Base-by-base conservation (phyloP, 179 eudicot genomes). In the Patellifolia procumbens region DNA sequence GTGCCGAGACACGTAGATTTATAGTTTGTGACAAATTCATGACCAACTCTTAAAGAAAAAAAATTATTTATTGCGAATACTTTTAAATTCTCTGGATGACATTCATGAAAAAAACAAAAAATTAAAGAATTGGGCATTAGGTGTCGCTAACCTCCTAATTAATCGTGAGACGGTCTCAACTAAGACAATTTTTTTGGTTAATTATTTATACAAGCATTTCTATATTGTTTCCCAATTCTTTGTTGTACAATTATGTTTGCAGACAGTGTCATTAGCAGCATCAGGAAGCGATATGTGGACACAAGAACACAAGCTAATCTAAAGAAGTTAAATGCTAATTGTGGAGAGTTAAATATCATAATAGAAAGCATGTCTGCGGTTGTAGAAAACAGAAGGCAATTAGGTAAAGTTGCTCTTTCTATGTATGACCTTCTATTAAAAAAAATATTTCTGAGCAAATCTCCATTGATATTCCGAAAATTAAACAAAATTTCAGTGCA, bases 241-340 rank as follows among this genome's bases (percentile, higher is more conserved):
- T 29, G 3, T 2, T 39, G 15, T 35, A 13, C 4, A 6, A 0
- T 4, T 0, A 5, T 48, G 10, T 31, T n/a, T 34, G 76, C 83
- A 88, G 91, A 81, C 62, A 49, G 84, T 68, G 83, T 83, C 7
- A 88, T 88, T 56, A 83, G 70, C 34, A 81, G 53, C 71, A 56
- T 85, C 24, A 74, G 80, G 79, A 85, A 82, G 80, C 84, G 82
- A 69, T 86, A 86, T 42, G 34, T 76, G 10, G 91, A 88, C 81
- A 81, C 89, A 70, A 88, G 89, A 73, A 85, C 91, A 56, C 89
- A 88, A 74, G 74, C 86, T 31, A 88, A 88, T 76, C 58, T 88
- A 13, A 84, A 85, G 68, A 88, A 86, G 81, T 74, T 88, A 52
- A 79, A 83, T 43, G 81, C 84, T 51, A 77, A 73, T 63, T 72